Evolutionary conservation across 2,329 filamentous ascomycete species (phyloP), one percentile per base, ranked within the genome.

Genomic region (Moelleriella libera): DNA sequence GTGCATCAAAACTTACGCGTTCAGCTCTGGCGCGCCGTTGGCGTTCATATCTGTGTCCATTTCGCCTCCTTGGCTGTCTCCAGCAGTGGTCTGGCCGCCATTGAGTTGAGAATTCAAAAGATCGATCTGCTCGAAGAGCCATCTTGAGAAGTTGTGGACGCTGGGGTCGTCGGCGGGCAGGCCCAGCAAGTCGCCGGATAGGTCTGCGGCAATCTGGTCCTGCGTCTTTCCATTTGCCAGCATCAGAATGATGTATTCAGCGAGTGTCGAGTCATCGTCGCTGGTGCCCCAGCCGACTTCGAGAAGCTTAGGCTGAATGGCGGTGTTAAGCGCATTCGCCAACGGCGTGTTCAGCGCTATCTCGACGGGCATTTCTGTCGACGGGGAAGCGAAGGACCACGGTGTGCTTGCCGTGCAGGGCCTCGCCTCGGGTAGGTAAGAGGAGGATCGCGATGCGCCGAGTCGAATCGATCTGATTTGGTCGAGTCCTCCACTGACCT

Each of bases 231-330:
- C 88, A 67, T 96, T 97, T 52, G 87, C 87, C 32, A 98, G 78
- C 90, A 97, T 96, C 53, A 97, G 79, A 50, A 97, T 84, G 55
- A 98, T 92, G 68, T 97, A 98, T 68, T 98, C 92, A 50, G 88
- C 83, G 50, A 98, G 78, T 39, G 83, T 82, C 64, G 90, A 88
- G 56, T 87, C 84, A 48, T 69, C 68, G 51, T 83, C 85, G 55
- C 83, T 83, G 31, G 84, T 82, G 52, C 82, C 88, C 90, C 92
- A 97, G 58, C 89, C 90, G 55, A 89, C 83, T 67, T 98, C 90
- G 50, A 88, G 79, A 49, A 98, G 74, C 70, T 97, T 97, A 32
- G 87, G 84, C 66, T 92, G 86, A 53, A 97, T 88, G 41, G 82
- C 83, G 57, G 74, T 72, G 62, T 84, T 88, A 47, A 98, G 78